These are phyloP conservation scores for Arthrobotrys sinensis DNA, from an alignment of 2,329 filamentous ascomycete species.

Conservation along the genomic window DNA sequence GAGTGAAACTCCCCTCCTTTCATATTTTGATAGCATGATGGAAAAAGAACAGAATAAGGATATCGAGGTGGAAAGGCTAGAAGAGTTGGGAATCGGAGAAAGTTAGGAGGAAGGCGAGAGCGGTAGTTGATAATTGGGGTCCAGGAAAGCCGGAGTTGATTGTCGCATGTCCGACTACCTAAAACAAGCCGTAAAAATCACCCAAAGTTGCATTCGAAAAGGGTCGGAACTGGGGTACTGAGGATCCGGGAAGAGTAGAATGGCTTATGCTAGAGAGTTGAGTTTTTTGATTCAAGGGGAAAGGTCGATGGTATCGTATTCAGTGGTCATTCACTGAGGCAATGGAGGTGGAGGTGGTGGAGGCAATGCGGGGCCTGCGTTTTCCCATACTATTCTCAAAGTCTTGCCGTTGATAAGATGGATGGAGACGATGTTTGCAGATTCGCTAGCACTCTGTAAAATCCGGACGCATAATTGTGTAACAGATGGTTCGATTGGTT, in stretches of 20 bases:
- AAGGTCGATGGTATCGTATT: not conserved
- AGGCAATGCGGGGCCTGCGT: slow-evolving; percentile 55
- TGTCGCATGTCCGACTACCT: not conserved
- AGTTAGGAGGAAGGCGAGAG: not conserved
- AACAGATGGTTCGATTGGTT: slow-evolving; percentile 37
- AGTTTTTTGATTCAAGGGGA: not conserved
- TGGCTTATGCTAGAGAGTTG: not conserved
- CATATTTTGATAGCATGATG: slow-evolving; percentile 52
- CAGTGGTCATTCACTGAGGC: slow-evolving; percentile 43
- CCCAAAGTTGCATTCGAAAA: not conserved
- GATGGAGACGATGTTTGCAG: slow-evolving; percentile 60
- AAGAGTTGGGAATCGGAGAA: not conserved
- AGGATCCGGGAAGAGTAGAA: not conserved
- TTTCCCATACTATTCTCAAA: slow-evolving; percentile 61
- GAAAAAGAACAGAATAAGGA: slow-evolving; percentile 4
- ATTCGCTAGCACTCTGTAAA: slow-evolving; percentile 61
- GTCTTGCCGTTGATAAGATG: slow-evolving; percentile 61
- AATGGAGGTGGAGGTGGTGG: slow-evolving; percentile 58
- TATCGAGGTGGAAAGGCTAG: not conserved
- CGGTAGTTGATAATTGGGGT: not conserved
- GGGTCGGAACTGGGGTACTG: not conserved
- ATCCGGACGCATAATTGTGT: slow-evolving; percentile 35
- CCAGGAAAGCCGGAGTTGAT: slow-evolving; percentile 1
- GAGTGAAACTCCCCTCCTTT: slow-evolving; percentile 45
- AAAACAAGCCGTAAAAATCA: not conserved